Evolutionary conservation across 2,329 filamentous ascomycete species (phyloP), one percentile per base, ranked within the genome.

Genomic region (Stromatinia cepivora): DNA sequence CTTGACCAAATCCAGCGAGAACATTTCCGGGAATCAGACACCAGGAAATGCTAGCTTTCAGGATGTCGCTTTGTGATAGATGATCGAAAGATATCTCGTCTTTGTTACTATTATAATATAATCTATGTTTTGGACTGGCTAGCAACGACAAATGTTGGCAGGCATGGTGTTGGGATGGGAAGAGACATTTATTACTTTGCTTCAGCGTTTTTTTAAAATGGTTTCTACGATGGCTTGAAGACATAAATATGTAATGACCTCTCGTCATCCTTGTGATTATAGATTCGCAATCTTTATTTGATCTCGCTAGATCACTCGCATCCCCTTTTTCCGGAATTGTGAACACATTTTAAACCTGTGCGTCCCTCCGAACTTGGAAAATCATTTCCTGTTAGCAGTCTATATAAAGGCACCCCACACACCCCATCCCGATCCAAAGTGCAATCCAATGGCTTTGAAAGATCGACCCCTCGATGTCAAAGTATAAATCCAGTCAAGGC

Each of bases 21-120:
- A 46, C 28, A 71, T 72, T 39, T 76, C 76, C 46, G 76, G 76
- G 15, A 79, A 81, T 22, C 79, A 81, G 54, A 85, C 85, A 9
- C 83, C 86, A 4, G 83, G 81, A 25, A 86, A 87, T 72, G 84
- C 85, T 0, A 82, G 86, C n/a, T 89, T 90, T 78, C 87, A 89
- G 74, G 86, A 90, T 73, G 87, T 90, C 59, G 86, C 85, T 71
- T 79, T 90, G 74, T 89, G 81, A 73, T 70, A 34, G 59, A 53
- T 6, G 54, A 54, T 46, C 48, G n/a, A 59, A 58, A 50, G 57
- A 53, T 25, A 50, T 54, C 61, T 63, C 22, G 39, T 57, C 45
- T 56, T 28, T 67, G 11, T 56, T 53, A 50, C 69, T 69, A 50
- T 56, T 62, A 69, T 64, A 69, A 34, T 42, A 61, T 54, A 63